Base-by-base conservation (phyloP, 768 basidiomycete species). In the Lenzites betulinus region DNA sequence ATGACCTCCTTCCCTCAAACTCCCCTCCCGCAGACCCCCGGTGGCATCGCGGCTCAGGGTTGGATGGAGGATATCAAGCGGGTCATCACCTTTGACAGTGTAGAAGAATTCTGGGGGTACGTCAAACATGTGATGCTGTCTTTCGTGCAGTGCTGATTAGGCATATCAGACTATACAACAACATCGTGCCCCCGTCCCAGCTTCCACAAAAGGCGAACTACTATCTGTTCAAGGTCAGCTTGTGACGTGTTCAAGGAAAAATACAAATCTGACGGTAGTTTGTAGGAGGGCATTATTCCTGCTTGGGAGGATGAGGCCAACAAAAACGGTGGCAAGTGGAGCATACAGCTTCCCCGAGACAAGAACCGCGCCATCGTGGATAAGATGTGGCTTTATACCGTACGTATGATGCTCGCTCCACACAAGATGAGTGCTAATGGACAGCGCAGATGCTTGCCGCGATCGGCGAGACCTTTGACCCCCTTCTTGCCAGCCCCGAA, bases 21-120 rank as follows among this genome's bases (percentile, higher is more conserved):
- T 22, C 90, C 90, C 57, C 73, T 88, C 44, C 83, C 85, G 41
- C 84, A 86, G 66, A 92, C 92, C 0, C 90, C 92, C 42, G 79
- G 88, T 51, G 80, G 87, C 58, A 77, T 82, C 50, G 88, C 90
- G 44, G 92, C 90, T 28, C 85, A 86, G 72, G 92, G 91, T 22
- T 99, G 97, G 97, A 97, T 98, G 93, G 96, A 99, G 70, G 94
- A 98, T 69, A 95, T 99, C 70, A 93, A 95, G 70, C 90, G 92
- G 58, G 96, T 99, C 54, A 93, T 98, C 73, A 88, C 84, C 62
- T 97, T 99, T 71, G 92, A 96, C 70, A 92, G 90, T 60, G 97
- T 99, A 20, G 97, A 99, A 77, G 96, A 98, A 75, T 99, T 99
- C 77, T 99, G 97, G 97, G 96, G 96, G 91, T 92, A 68, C 68